Conservation (phyloP, 2,329 filamentous ascomycete species). For the Botrytis cinerea region DNA sequence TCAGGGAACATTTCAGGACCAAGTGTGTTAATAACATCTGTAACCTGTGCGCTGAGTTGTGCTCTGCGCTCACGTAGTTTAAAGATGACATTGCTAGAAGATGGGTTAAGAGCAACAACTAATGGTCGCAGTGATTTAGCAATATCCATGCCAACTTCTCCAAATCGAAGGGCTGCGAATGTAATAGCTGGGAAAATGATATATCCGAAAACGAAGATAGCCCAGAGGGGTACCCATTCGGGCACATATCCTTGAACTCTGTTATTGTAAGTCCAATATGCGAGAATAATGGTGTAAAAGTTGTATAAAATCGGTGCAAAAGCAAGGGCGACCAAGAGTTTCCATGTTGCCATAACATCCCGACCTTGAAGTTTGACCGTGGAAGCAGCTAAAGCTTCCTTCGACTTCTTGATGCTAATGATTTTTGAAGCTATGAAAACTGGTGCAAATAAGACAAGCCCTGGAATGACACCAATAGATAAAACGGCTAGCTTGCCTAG, state of each 20-base stretch:
- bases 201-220: constrained; percentile 72
- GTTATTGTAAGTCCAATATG: constrained; percentile 77
- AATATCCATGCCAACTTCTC: constrained; percentile 99
- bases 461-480: constrained; percentile 78
- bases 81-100: constrained; percentile 79
- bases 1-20: constrained; percentile 97
- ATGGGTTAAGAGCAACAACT: constrained; percentile 79
- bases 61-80: constrained; percentile 73
- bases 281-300: constrained; percentile 73
- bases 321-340: constrained; percentile 76
- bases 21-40: constrained; percentile 89
- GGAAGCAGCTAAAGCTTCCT: constrained; percentile 79
- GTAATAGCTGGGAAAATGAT: constrained; percentile 84
- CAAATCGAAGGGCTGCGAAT: constrained; percentile 90
- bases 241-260: constrained; percentile 82
- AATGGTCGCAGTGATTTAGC: constrained; percentile 90
- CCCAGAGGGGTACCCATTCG: constrained; percentile 75
- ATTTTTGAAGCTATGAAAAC: constrained; percentile 82
- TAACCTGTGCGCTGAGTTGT: constrained; percentile 78
- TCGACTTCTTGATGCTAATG: constrained; percentile 72
- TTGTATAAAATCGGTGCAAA: constrained; percentile 82
- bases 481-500: constrained; percentile 75
- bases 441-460: constrained; percentile 81
- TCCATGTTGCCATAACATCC: constrained; percentile 93
- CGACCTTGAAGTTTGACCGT: constrained; percentile 85